Evolutionary conservation across 225 moss, liverwort and hornwort genomes (phyloP).

Genomic region (Anthoceros angustus): DNA sequence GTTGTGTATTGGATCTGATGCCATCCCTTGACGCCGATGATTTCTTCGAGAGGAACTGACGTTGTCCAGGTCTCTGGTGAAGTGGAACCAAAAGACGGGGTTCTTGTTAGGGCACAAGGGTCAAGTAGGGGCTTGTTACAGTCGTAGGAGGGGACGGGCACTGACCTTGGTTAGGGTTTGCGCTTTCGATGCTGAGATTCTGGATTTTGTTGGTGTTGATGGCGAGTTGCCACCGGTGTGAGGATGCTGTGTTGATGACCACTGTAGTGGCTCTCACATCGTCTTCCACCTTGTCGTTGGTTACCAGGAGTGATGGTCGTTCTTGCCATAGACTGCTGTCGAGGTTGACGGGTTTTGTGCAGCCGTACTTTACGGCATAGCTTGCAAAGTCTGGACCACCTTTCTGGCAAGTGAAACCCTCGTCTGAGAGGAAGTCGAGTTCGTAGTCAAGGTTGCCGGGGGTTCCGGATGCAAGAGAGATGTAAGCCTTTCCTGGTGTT

Average conservation of each 20-base stretch:
- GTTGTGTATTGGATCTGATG: slow-evolving; percentile 47
- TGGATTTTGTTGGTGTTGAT: slow-evolving; percentile 42
- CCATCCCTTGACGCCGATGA: slow-evolving; percentile 48
- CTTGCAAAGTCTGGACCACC: slow-evolving; percentile 48
- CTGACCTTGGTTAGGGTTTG: slow-evolving; percentile 12
- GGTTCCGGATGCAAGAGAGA: not conserved
- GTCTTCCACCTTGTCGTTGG: slow-evolving; percentile 22
- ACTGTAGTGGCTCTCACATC: slow-evolving; percentile 42
- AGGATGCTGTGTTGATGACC: slow-evolving; percentile 29
- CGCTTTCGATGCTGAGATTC: slow-evolving; percentile 32
- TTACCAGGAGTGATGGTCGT: slow-evolving; percentile 40
- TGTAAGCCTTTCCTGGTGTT: not conserved
- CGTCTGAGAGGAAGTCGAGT: slow-evolving; percentile 29
- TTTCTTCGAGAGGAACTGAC: slow-evolving; percentile 30
- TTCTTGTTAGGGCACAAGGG: not conserved
- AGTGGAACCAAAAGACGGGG: not conserved
- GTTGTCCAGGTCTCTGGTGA: slow-evolving; percentile 12
- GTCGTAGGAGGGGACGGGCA: not conserved
- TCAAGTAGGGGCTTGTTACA: not conserved
- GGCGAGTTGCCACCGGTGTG: slow-evolving; percentile 58
- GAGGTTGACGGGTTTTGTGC: slow-evolving; percentile 38
- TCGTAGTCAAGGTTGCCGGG: slow-evolving; percentile 22
- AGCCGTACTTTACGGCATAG: slow-evolving; percentile 52
- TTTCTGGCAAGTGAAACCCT: slow-evolving; percentile 35
- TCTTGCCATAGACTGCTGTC: slow-evolving; percentile 35